These are phyloP conservation scores for Euryodendron excelsum DNA, from an alignment of 148 eudicot genomes.

Conservation along the genomic window DNA sequence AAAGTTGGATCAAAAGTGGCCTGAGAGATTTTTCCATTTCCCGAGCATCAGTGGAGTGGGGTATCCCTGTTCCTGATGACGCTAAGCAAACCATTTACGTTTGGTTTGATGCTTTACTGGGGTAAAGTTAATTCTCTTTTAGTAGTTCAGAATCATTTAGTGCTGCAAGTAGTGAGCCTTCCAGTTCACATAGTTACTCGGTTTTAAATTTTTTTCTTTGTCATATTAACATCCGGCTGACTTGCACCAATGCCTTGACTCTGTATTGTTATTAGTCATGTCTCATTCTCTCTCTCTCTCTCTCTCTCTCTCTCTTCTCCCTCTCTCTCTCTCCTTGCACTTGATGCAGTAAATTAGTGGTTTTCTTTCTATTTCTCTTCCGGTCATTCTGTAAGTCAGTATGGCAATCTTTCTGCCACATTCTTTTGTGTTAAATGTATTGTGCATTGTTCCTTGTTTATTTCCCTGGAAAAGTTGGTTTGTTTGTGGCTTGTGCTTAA, in stretches of 20 bases:
- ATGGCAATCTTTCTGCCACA: too few species aligned
- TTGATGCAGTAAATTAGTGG: not conserved
- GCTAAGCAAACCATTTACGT: constrained; percentile 59
- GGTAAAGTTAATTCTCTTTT: constrained; percentile 35
- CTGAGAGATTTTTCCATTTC: constrained; percentile 61
- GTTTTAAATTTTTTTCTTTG: not conserved
- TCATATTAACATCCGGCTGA: not conserved
- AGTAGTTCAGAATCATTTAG: not conserved
- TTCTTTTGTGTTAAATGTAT: too few species aligned
- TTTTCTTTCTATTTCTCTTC: not conserved
- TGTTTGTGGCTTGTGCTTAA: not conserved
- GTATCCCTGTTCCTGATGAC: constrained; percentile 52
- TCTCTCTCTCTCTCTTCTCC: too few species aligned
- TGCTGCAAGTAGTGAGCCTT: not conserved
- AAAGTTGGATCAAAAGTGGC: constrained; percentile 59
- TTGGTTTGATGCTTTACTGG: constrained; percentile 75
- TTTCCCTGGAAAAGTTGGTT: not conserved
- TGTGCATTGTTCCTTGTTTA: not conserved
- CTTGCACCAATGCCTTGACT: too few species aligned
- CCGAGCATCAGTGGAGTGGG: constrained; percentile 58
- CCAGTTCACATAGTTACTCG: not conserved
- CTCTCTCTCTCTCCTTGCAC: not conserved
- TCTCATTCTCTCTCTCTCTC: not conserved
- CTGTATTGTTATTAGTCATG: too few species aligned
- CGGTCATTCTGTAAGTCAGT: too few species aligned